phyloP scores from a whole-genome alignment of 441 rosid genomes.

The Isatis lusitanica region DNA sequence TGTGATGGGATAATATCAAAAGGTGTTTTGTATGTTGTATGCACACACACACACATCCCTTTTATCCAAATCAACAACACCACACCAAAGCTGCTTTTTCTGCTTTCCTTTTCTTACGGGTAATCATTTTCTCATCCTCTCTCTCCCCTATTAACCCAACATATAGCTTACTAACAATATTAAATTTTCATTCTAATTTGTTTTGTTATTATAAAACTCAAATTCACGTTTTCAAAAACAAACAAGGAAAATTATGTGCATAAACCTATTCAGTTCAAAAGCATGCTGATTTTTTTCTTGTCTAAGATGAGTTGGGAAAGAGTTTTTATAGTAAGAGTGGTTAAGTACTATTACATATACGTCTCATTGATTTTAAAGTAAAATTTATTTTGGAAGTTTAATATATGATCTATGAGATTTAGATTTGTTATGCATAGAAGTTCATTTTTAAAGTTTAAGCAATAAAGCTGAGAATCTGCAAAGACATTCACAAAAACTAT shows the following conservation, averaged over 20 bases:
- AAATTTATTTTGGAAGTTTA: too few relatives aligned
- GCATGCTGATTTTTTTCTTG: too few relatives aligned
- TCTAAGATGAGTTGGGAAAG: too few relatives aligned
- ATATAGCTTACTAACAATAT: not conserved
- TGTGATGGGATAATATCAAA: slow-evolving; percentile 27
- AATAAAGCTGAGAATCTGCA: not conserved
- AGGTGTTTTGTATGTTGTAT: slow-evolving; percentile 17
- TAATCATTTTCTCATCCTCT: slow-evolving; percentile 30
- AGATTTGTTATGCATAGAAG: too few relatives aligned
- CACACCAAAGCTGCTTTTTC: slow-evolving; percentile 29
- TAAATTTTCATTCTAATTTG: not conserved
- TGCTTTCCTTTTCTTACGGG: slow-evolving; percentile 37
- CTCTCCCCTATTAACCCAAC: slow-evolving; percentile 15
- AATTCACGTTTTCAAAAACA: not conserved
- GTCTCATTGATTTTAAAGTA: too few relatives aligned
- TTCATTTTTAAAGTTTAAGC: too few relatives aligned
- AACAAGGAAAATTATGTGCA: not conserved
- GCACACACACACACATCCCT: slow-evolving; percentile 25
- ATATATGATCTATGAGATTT: too few relatives aligned
- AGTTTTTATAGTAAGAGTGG: too few relatives aligned
- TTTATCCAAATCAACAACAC: slow-evolving; percentile 42
- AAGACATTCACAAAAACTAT: not conserved
- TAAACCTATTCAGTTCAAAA: not conserved
- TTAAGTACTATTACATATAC: too few relatives aligned
- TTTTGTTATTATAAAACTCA: not conserved